Evolutionary conservation across 2,329 filamentous ascomycete genomes (phyloP).

Genomic region (Penicillium sp.): DNA sequence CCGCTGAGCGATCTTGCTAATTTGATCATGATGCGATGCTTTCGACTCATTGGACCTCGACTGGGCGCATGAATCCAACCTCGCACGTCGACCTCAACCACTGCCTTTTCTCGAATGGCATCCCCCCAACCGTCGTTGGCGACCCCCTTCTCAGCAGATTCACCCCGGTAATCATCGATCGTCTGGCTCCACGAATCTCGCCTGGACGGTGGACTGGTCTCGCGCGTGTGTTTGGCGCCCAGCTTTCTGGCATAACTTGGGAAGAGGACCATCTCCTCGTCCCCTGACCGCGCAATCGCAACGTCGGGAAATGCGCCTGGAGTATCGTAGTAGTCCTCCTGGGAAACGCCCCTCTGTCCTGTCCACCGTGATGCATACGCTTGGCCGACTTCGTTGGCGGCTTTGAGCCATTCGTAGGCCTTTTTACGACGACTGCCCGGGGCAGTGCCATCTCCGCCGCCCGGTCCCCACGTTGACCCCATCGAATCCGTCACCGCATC

Average conservation of each 20-base stretch:
- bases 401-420: conserved; percentile 66
- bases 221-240: conserved; percentile 41
- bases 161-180: conserved; percentile 39
- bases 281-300: conserved; percentile 68
- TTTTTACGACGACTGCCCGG: conserved; percentile 70
- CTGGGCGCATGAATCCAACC: conserved; percentile 93
- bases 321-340: conserved; percentile 49
- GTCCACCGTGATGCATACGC: conserved; percentile 55
- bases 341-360: conserved; percentile 42
- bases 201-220: conserved; percentile 22
- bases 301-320: conserved; percentile 79
- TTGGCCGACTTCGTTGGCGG: conserved; percentile 66
- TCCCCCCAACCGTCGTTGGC: conserved; percentile 74
- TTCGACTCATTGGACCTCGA: conserved; percentile 74
- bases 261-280: conserved; percentile 91
- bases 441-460: conserved; percentile 37
- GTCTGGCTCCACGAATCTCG: conserved; percentile 27
- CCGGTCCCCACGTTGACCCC: conserved; percentile 22
- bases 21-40: conserved; percentile 79
- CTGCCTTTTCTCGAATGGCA: conserved; percentile 72
- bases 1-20: conserved; percentile 83
- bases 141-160: conserved; percentile 49
- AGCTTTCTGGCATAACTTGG: conserved; percentile 84
- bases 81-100: conserved; percentile 89
- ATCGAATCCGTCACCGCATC: conserved; percentile 15